Base-by-base conservation (phyloP, 2,329 filamentous ascomycete genomes). In the Aspergillus terreus region DNA sequence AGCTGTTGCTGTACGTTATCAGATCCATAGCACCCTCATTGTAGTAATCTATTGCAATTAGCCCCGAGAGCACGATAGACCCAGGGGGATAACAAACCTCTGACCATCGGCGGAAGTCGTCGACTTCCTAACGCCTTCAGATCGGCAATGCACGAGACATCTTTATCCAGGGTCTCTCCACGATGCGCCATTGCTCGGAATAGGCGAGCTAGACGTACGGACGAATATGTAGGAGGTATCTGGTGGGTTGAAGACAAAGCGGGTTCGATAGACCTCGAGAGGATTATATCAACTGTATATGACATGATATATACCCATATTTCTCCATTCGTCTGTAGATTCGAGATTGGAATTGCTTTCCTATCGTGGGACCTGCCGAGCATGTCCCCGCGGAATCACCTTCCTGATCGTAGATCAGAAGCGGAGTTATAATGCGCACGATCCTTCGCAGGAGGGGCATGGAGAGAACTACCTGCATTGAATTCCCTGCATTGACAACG, bases 11-110 rank as follows among this genome's bases (percentile, higher is more conserved):
- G 25, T 59, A 73, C 69, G 78, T 81, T 48, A 77, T 66, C 21
- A 80, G 67, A 55, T 81, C 78, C 68, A 81, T 82, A 4, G 79
- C 78, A 5, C 80, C 80, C 53, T 78, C 79, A 60, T 83, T 82
- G 63, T 78, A 82, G 65, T 82, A 83, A 46, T 82, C 80, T 75
- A 53, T 23, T 9, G 30, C 49, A 4, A n/a, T 49, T 38, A 54
- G 35, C 19, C 2, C 17, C 6, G 33, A 14, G 19, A 21, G 19
- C 12, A 33, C 5, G 15, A 11, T 14, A 40, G n/a, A 2, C 2
- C 21, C 6, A 12, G 4, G 1, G 6, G 1, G 21, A 36, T 17
- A 4, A 32, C 49, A 30, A 49, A 71, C 70, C 71, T 60, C 67
- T 58, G 27, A 70, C 67, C 67, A 72, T 73, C 17, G 64, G 66